These are phyloP conservation scores for Sclerospora graminicola DNA, from an alignment of 352 stramenopile genomes.

Conservation along the genomic window DNA sequence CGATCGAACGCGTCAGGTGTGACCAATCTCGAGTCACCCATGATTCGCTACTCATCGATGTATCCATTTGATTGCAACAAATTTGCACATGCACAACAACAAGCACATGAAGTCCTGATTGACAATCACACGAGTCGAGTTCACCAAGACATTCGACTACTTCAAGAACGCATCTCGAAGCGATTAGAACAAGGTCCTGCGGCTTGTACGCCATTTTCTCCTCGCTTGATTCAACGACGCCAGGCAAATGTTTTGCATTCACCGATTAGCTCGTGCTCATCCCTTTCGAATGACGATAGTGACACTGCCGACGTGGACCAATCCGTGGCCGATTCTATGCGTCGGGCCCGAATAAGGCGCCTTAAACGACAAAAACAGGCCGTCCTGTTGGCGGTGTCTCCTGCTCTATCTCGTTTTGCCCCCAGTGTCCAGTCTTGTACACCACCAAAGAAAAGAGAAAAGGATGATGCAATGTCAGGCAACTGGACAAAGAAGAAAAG, in stretches of 20 bases:
- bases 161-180: slow-evolving; percentile 58
- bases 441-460: too few relatives aligned
- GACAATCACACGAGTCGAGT: too few relatives aligned
- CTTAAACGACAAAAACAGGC: slow-evolving; percentile 14
- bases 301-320: slow-evolving; percentile 6
- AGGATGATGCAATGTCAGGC: too few relatives aligned
- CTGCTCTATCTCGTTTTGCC: slow-evolving; percentile 7
- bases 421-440: neutral
- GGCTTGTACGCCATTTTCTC: slow-evolving; percentile 1
- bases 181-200: slow-evolving; percentile 34
- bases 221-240: too few relatives aligned
- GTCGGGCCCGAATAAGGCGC: slow-evolving; percentile 10
- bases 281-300: slow-evolving; percentile 20
- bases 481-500: too few relatives aligned
- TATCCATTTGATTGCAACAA: neutral
- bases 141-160: slow-evolving; percentile 38
- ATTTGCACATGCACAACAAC: neutral
- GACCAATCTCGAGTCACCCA: neutral
- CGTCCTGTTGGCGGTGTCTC: slow-evolving; percentile 12
- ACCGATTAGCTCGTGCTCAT: slow-evolving; percentile 23
- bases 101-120: too few relatives aligned
- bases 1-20: too few relatives aligned
- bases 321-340: slow-evolving; percentile 6
- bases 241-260: too few relatives aligned
- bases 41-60: neutral